phyloP scores from a whole-genome alignment of 257 asterid genomes.

The Apocynum venetum region DNA sequence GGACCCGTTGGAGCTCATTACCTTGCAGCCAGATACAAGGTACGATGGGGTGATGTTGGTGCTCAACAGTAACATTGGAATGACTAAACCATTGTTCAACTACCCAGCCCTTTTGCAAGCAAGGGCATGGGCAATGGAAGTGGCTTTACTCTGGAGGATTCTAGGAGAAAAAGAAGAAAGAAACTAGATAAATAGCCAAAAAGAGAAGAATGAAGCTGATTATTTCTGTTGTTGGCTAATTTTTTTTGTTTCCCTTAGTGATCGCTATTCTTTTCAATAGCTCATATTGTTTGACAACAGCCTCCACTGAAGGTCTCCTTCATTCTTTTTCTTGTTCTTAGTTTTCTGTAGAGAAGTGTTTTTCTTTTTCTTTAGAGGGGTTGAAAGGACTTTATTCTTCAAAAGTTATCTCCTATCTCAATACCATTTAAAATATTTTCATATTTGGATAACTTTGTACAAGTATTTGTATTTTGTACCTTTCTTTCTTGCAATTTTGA shows the following conservation, averaged over 20 bases:
- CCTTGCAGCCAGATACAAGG: constrained; percentile 83
- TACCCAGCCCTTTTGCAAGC: not conserved
- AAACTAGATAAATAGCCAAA: not conserved
- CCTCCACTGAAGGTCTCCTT: not conserved
- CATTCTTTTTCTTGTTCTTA: not conserved
- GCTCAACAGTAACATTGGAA: constrained; percentile 41
- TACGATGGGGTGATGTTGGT: constrained; percentile 92
- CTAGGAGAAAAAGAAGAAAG: too few species aligned
- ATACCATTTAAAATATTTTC: too few species aligned
- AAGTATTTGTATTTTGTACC: not conserved
- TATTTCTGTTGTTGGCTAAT: not conserved
- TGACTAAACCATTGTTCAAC: not conserved
- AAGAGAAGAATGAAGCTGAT: not conserved
- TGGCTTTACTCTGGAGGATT: not conserved
- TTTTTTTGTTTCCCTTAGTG: too few species aligned
- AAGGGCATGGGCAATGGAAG: not conserved
- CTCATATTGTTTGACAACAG: not conserved
- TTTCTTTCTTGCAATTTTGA: too few species aligned
- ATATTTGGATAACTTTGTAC: too few species aligned
- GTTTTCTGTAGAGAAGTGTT: too few species aligned
- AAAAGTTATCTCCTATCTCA: too few species aligned
- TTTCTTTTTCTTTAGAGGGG: not conserved
- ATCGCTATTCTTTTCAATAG: not conserved
- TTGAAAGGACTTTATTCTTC: too few species aligned
- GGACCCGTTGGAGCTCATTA: constrained; percentile 97